phyloP scores from a whole-genome alignment of 1,284 basidiomycete species.

The Garcileccinum viscosum region DNA sequence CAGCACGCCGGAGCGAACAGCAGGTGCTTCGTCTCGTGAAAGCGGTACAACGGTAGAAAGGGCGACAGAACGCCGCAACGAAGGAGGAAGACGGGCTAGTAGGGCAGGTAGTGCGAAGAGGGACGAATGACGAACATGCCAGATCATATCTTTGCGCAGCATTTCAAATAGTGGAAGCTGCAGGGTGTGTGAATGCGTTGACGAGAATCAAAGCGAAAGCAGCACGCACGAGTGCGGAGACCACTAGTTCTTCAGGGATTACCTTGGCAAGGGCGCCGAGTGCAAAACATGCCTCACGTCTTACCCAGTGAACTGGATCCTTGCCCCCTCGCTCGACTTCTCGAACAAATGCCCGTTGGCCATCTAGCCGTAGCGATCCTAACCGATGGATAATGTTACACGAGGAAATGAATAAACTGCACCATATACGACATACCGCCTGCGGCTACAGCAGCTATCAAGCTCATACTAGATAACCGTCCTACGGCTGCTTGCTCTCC shows the following conservation, averaged over 20 bases:
- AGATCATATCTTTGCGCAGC: conserved; percentile 74
- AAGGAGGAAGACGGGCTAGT: conserved; percentile 66
- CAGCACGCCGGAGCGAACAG: conserved; percentile 83
- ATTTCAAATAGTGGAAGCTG: conserved; percentile 82
- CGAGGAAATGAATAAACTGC: conserved; percentile 5
- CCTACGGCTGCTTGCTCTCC: conserved; percentile 83
- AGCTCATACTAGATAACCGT: conserved; percentile 89
- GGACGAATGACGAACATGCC: conserved; percentile 90
- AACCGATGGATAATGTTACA: conserved; percentile 14
- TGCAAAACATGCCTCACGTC: conserved; percentile 90
- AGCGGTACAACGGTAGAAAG: conserved; percentile 69
- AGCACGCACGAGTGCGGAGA: conserved; percentile 64
- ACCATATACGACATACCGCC: conserved; percentile 56
- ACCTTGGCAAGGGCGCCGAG: conserved; percentile 89
- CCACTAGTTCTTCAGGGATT: conserved; percentile 74
- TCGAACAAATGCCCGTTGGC: conserved; percentile 73
- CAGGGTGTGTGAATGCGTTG: conserved; percentile 8
- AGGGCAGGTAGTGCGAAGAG: conserved; percentile 87
- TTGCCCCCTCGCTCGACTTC: conserved; percentile 83
- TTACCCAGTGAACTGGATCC: conserved; percentile 84
- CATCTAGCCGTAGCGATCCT: conserved; percentile 70
- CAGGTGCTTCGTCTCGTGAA: conserved; percentile 68
- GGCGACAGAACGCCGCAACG: conserved; percentile 65
- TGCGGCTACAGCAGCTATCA: conserved; percentile 86
- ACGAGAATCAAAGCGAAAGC: conserved; percentile 13